Base-by-base conservation (phyloP, 2,329 filamentous ascomycete genomes). In the Ceratocystis smalleyi region DNA sequence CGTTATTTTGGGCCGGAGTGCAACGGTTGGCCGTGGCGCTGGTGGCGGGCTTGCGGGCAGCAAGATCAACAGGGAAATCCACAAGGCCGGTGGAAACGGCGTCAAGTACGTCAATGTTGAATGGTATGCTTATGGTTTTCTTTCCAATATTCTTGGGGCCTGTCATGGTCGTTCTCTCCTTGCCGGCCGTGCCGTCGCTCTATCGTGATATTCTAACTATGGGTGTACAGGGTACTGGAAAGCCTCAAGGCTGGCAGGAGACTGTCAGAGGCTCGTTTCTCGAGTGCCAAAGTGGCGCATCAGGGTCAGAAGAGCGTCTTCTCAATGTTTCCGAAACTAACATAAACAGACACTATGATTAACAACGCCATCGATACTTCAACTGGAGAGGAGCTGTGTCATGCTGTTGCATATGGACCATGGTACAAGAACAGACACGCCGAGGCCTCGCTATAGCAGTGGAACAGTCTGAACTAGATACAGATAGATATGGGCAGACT, bases 41-140 rank as follows among this genome's bases (percentile, higher is more conserved):
- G 89, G 89, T 0, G 89, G 90, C 54, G 89, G 88, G 0, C 77
- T 96, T 5, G 83, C 91, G 3, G 84, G 82, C 1, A 79, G 80
- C 35, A 96, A 96, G 76, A 76, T 95, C 61, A 87, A 96, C 69
- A 88, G 83, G 73, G 91, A 96, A 76, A 87, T 95, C 64, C 74
- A 77, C 30, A 80, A 81, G 64, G 77, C 83, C 3, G 79, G 86
- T 24, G 88, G 88, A 10, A 83, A 82, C 68, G 83, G 81, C 30
- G 79, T 95, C 62, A 91, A 86, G 75, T 92, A 87, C 73, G 87
- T 96, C 63, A 83, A 80, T 62, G 88, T 86, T 30, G 87, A 95
- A 69, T 96, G 91, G 89, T 87, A 72, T 70, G 78, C 76, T 30
- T 65, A 63, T 63, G 32, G 0, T 45, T 43, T 43, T 22, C 19